Evolutionary conservation across 768 basidiomycete species (phyloP), one percentile per base, ranked within the genome.

Genomic region (Austroboletus eburneus): DNA sequence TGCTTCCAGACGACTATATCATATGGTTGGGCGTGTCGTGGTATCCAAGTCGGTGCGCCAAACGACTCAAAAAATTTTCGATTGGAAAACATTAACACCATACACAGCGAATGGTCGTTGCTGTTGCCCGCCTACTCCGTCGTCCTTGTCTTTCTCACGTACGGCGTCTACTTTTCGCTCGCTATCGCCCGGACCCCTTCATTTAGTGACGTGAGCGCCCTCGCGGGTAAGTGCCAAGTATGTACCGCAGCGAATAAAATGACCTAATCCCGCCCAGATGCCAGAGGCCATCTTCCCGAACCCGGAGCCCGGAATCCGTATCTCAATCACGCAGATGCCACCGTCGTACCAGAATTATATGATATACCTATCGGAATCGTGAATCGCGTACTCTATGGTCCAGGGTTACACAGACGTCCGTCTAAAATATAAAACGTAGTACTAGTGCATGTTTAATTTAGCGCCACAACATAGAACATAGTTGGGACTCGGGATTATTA

Each of bases 291-390:
- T 34, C 61, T 81, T 47, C 83, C 83, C 14, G 55, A 55, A 3
- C 51, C 53, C 22, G 54, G 57, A 35, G 56, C 48, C 0, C 52
- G 54, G 9, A 69, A 69, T 56, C 72, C 78, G 17, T 85, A 86
- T 55, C 57, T 77, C 41, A 68, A 63, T 9, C 70, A 79, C 33
- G 72, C 77, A 3, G 62, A 72, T 43, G 58, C 69, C 2, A 65
- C 71, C 49, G 69, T 76, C 22, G 71, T 78, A 14, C 83, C 86
- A 4, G 81, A 83, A 48, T 65, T 87, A 32, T 88, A 88, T 62
- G 91, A 93, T 63, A 79, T 92, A 52, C 91, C 91, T 4, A 80
- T 89, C 42, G 85, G 85, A 12, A 61, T 89, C 36, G 86, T 91
- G 24, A 91, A 91, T 56, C 80, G 83, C 41, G 80, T 87, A 39